phyloP scores from a whole-genome alignment of 2,329 filamentous ascomycete species.

The Diaporthe caulivora region DNA sequence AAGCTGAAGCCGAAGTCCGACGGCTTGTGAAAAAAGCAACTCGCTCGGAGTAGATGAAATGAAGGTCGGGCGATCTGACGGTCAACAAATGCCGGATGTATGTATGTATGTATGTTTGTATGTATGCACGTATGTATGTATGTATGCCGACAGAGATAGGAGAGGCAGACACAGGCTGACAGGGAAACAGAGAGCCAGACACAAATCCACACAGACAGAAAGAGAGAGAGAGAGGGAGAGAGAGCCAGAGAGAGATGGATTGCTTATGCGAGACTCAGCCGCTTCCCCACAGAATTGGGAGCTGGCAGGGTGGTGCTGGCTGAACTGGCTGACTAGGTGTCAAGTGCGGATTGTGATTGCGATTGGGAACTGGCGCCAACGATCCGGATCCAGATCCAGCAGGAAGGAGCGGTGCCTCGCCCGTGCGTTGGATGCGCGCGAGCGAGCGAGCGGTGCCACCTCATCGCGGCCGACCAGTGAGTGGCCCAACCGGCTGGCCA shows the following conservation, averaged over 20 bases:
- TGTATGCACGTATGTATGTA: no score
- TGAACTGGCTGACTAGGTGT: slow-evolving; percentile 20
- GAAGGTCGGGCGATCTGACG: not conserved
- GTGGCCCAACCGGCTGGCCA: not conserved
- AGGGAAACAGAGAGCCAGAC: not conserved
- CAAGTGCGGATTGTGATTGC: slow-evolving; percentile 3
- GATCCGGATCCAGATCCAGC: slow-evolving; percentile 26
- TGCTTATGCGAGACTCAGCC: slow-evolving; percentile 32
- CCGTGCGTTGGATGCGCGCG: not conserved
- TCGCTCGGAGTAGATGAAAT: slow-evolving; percentile 10
- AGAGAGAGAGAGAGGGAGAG: not conserved
- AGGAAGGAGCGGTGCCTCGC: slow-evolving; percentile 30
- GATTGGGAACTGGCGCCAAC: slow-evolving; percentile 24
- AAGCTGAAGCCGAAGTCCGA: slow-evolving; percentile 25
- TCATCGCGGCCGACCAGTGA: slow-evolving; percentile 17
- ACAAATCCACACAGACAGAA: not conserved
- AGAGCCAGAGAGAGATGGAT: slow-evolving; percentile 10
- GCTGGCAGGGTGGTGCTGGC: slow-evolving; percentile 27
- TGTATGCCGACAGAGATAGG: no score
- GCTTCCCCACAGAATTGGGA: slow-evolving; percentile 22
- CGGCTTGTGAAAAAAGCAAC: slow-evolving; percentile 18
- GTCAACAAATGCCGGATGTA: not conserved
- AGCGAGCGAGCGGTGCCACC: slow-evolving; percentile 1
- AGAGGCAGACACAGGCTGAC: not conserved
- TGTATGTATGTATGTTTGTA: no score